phyloP scores from a whole-genome alignment of 306 rosid genomes.

The Medicago ruthenica region DNA sequence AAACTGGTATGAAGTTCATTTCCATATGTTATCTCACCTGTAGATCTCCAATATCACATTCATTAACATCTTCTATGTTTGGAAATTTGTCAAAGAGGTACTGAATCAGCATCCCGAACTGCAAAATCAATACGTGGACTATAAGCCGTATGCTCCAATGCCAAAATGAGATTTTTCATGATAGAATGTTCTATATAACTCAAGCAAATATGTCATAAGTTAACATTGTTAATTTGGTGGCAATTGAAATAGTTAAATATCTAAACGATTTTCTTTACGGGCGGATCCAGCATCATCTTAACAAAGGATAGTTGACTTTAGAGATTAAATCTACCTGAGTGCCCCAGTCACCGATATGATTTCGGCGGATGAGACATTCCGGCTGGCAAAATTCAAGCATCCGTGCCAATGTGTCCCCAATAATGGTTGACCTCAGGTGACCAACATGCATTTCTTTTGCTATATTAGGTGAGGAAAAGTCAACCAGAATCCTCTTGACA shows the following conservation, averaged over 20 bases:
- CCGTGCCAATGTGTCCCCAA: conserved; percentile 85
- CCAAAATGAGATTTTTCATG: conserved; percentile 21
- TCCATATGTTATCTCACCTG: conserved; percentile 63
- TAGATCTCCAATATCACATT: conserved; percentile 82
- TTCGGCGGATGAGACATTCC: conserved; percentile 66
- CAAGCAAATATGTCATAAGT: not conserved
- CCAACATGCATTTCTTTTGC: conserved; percentile 97
- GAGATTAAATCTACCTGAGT: conserved; percentile 67
- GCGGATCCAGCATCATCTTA: no score
- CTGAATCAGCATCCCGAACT: conserved; percentile 96
- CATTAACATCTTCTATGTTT: conserved; percentile 68
- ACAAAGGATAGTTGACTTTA: no score
- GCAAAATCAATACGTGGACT: conserved; percentile 47
- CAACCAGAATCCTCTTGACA: conserved; percentile 71
- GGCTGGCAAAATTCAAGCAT: conserved; percentile 86
- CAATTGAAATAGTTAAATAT: conserved; percentile 6
- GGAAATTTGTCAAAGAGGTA: conserved; percentile 81
- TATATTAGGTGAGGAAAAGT: conserved; percentile 86
- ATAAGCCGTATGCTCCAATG: conserved; percentile 34
- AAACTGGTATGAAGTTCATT: conserved; percentile 13
- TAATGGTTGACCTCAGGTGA: conserved; percentile 84
- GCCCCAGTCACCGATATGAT: conserved; percentile 96
- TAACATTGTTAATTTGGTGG: not conserved
- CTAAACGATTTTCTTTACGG: not conserved
- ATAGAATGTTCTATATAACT: conserved; percentile 11